These are phyloP conservation scores for Monoraphidium neglectum DNA, from an alignment of 139 green algal genomes.

Conservation along the genomic window DNA sequence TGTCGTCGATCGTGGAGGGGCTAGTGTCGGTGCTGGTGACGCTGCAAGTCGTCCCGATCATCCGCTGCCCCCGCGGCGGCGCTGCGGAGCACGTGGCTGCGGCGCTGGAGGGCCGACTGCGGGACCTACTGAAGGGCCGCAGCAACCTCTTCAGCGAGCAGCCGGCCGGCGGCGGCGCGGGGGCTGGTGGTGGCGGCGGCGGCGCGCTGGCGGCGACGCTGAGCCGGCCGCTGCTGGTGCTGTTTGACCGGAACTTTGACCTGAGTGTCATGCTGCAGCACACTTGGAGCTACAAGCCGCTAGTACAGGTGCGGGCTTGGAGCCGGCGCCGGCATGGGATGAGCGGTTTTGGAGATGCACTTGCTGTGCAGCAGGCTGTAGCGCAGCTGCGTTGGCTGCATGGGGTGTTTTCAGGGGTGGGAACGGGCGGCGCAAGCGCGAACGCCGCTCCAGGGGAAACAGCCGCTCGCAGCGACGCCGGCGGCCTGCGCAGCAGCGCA, in stretches of 20 bases:
- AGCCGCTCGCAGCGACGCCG: too few species aligned
- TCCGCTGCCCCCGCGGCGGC: conserved; percentile 88
- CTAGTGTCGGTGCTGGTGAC: conserved; percentile 92
- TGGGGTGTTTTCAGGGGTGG: too few species aligned
- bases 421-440: too few species aligned
- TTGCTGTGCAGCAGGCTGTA: too few species aligned
- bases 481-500: too few species aligned
- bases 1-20: conserved; percentile 86
- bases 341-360: too few species aligned
- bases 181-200: too few species aligned
- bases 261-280: conserved; percentile 89
- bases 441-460: too few species aligned
- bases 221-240: conserved; percentile 88
- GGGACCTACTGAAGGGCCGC: conserved; percentile 77
- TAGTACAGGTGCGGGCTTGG: conserved; percentile 73
- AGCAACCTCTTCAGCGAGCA: conserved; percentile 80
- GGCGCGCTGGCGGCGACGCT: conserved; percentile 62
- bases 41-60: conserved; percentile 91
- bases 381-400: too few species aligned
- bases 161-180: too few species aligned
- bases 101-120: conserved; percentile 75
- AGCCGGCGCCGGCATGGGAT: too few species aligned
- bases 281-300: conserved; percentile 94
- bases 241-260: conserved; percentile 99
- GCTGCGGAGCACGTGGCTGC: conserved; percentile 92